These are phyloP conservation scores for Phytopythium boreale DNA, from an alignment of 352 stramenopile genomes.

Conservation along the genomic window DNA sequence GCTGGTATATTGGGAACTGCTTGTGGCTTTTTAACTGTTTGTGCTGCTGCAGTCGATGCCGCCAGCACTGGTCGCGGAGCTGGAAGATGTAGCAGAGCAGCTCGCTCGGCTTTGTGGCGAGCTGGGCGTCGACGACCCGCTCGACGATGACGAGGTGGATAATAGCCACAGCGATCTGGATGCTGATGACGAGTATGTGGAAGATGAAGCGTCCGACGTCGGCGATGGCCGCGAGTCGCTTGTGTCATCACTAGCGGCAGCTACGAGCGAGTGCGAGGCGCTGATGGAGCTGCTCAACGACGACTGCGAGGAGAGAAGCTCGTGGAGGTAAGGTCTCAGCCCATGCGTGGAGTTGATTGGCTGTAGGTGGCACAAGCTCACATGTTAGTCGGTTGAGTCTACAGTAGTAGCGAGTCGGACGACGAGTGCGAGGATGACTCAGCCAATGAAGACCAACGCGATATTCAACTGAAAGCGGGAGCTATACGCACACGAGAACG, in stretches of 20 bases:
- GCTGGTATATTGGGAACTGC: neutral
- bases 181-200: neutral
- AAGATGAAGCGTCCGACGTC: neutral
- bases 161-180: neutral
- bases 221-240: constrained; percentile 16
- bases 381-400: neutral
- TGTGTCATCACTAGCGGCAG: constrained; percentile 18
- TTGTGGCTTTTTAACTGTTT: too few species aligned
- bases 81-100: constrained; percentile 3
- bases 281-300: neutral
- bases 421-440: neutral
- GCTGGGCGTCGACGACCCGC: neutral
- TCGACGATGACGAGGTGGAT: neutral
- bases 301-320: neutral
- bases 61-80: neutral
- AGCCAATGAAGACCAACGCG: neutral
- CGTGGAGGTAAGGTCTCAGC: neutral
- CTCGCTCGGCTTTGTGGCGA: neutral
- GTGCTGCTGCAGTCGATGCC: neutral
- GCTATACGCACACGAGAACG: neutral
- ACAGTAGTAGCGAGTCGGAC: neutral
- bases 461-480: neutral
- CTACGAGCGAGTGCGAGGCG: constrained; percentile 4
- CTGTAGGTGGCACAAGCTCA: neutral
- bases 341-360: neutral